Conservation (phyloP, 176 grass and related monocot genomes). For the Oryza brachyantha region DNA sequence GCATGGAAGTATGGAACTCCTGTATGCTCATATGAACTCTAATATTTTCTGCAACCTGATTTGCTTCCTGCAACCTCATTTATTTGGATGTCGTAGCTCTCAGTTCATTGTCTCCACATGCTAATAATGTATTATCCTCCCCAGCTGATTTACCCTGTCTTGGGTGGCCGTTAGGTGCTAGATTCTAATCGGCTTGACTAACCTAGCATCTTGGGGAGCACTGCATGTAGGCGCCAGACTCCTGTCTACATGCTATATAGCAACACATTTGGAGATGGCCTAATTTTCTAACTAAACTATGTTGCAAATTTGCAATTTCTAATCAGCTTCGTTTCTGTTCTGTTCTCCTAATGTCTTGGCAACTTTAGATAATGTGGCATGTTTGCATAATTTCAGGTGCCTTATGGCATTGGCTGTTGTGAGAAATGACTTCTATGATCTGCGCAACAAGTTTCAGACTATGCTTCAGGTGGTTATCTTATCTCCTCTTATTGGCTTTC, state of each 20-base stretch:
- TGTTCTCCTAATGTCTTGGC: not conserved
- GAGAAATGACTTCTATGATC: slow-evolving; percentile 60
- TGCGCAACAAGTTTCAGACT: slow-evolving; percentile 56
- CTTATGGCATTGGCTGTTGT: slow-evolving; percentile 53
- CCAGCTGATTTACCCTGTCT: not conserved
- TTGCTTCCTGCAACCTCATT: not conserved
- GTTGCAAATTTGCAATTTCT: not conserved
- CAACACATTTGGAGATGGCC: not conserved
- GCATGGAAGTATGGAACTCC: not conserved
- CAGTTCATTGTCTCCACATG: not conserved
- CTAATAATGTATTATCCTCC: not conserved
- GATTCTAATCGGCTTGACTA: not conserved
- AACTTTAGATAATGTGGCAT: not conserved
- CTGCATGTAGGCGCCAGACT: not conserved
- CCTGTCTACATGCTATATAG: not conserved
- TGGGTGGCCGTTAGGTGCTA: not conserved
- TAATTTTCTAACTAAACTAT: not conserved
- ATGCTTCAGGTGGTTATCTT: slow-evolving; percentile 73
- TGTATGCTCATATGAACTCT: slow-evolving; percentile 12
- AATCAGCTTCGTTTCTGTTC: not conserved
- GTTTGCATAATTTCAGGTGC: slow-evolving; percentile 46
- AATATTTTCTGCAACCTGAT: not conserved
- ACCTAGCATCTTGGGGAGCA: not conserved
- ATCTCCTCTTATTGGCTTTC: slow-evolving; percentile 1
- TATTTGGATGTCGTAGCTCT: not conserved